Evolutionary conservation across 2,329 filamentous ascomycete species (phyloP).

Genomic region (Claviceps pusilla): DNA sequence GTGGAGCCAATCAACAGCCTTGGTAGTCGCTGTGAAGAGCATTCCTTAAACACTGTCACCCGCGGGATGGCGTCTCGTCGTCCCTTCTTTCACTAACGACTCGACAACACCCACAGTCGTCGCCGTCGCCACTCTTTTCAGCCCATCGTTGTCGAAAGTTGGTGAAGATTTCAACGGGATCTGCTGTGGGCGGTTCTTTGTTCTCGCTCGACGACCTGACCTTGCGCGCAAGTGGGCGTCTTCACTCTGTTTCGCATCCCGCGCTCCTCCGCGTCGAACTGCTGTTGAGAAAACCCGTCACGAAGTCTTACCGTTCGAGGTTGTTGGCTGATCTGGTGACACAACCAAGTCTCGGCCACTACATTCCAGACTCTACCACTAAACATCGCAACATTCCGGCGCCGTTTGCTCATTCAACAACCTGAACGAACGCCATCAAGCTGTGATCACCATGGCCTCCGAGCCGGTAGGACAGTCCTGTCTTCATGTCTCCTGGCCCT

Average conservation of each 20-base stretch:
- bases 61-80: background rate
- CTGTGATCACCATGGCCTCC: constrained; percentile 20
- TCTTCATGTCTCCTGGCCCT: constrained; percentile 3
- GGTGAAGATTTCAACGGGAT: background rate
- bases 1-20: constrained; percentile 5
- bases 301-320: background rate
- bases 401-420: constrained; percentile 9
- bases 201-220: background rate
- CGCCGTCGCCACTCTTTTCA: background rate
- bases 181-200: background rate
- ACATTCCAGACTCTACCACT: constrained; percentile 16
- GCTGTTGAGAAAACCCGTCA: background rate
- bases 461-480: constrained; percentile 21
- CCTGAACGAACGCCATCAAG: constrained; percentile 8
- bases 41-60: constrained; percentile 7
- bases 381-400: constrained; percentile 14
- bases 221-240: background rate
- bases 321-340: background rate
- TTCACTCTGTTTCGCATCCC: background rate
- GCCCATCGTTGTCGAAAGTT: background rate
- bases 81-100: background rate
- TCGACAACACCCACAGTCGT: background rate
- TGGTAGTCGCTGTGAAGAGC: background rate
- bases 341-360: constrained; percentile 4
- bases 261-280: background rate